phyloP scores from a whole-genome alignment of 2,329 filamentous ascomycete genomes.

The Colletotrichum cordylinicola region DNA sequence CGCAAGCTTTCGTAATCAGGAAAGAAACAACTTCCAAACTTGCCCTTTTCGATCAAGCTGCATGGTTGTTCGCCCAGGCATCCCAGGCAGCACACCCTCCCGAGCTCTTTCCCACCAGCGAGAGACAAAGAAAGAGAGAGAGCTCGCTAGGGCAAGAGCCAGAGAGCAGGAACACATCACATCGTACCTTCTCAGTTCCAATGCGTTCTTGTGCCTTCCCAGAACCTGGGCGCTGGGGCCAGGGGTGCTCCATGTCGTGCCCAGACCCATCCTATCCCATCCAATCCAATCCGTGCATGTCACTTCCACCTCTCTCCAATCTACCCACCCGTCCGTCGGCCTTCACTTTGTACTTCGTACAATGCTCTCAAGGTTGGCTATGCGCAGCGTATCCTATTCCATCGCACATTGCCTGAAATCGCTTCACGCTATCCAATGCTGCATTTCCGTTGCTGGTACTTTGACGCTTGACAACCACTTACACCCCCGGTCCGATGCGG shows the following conservation, averaged over 20 bases:
- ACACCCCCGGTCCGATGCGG: neutral
- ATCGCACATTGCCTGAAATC: neutral
- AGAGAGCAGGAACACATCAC: neutral
- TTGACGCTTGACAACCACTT: neutral
- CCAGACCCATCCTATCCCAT: neutral
- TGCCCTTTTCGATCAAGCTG: conserved; percentile 2
- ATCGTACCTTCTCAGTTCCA: neutral
- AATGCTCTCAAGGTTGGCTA: neutral
- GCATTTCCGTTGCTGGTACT: neutral
- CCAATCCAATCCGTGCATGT: neutral
- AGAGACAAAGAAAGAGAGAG: neutral
- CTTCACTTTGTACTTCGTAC: neutral
- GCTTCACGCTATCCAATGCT: neutral
- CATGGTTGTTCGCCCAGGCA: neutral
- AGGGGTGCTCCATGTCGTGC: neutral
- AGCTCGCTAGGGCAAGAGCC: neutral
- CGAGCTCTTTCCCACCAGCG: neutral
- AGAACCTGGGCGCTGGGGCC: conserved; percentile 6
- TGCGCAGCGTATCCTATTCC: neutral
- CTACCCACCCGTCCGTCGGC: neutral
- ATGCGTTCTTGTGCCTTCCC: neutral
- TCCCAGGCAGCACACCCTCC: conserved; percentile 15
- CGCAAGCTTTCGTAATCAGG: conserved; percentile 14
- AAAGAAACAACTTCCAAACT: conserved; percentile 1
- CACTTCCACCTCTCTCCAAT: neutral